Evolutionary conservation across 1,139 yeast species (phyloP).

Genomic region (Casaregolazyma suthepensis): DNA sequence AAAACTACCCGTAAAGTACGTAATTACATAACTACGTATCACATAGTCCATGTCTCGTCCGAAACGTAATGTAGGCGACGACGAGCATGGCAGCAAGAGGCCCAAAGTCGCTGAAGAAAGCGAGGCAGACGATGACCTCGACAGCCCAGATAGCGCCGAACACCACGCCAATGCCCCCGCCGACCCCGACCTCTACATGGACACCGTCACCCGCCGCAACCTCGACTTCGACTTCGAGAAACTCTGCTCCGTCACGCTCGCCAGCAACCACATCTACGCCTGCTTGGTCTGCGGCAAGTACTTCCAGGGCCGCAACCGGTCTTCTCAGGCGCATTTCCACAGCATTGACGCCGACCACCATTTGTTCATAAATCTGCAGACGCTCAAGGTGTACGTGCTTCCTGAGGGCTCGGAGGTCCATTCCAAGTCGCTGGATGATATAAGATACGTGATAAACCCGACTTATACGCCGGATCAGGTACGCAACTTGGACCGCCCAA

Average conservation of each 20-base stretch:
- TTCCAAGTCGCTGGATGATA: constrained; percentile 42
- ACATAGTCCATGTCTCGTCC: not conserved
- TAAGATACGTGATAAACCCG: constrained; percentile 50
- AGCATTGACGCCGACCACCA: constrained; percentile 59
- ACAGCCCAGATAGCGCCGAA: not conserved
- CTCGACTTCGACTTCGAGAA: constrained; percentile 70
- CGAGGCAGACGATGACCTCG: not conserved
- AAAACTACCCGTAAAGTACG: too few species aligned
- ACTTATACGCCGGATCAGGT: constrained; percentile 38
- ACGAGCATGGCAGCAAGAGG: not conserved
- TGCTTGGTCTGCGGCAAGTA: constrained; percentile 73
- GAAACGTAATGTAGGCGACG: not conserved
- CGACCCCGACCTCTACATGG: constrained; percentile 37
- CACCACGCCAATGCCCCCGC: not conserved
- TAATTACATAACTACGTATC: too few species aligned
- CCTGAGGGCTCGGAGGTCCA: constrained; percentile 54
- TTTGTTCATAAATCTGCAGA: constrained; percentile 51
- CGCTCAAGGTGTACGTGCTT: constrained; percentile 45
- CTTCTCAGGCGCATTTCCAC: constrained; percentile 65
- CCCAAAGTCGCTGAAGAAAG: not conserved
- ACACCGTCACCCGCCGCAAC: constrained; percentile 47
- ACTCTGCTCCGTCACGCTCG: constrained; percentile 56
- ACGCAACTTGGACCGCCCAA: constrained; percentile 26
- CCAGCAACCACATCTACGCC: constrained; percentile 58
- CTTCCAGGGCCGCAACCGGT: constrained; percentile 57